Evolutionary conservation across 129 eudicot genomes (phyloP).

Genomic region (Chrysanthemum lavandulifolium): DNA sequence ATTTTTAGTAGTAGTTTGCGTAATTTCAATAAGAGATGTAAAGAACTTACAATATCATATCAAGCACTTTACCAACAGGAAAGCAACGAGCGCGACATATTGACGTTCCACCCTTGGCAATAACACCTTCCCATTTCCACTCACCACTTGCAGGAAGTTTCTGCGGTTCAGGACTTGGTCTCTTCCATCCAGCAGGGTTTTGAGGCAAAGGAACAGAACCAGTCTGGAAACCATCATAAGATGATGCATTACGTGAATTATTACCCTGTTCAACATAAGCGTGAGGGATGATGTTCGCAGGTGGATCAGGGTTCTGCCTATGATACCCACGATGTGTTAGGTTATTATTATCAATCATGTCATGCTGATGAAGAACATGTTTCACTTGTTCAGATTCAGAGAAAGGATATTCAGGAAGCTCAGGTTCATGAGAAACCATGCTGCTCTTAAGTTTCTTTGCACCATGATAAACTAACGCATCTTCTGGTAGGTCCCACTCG

Average conservation of each 20-base stretch:
- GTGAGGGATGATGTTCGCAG: constrained; percentile 39
- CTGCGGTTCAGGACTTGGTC: constrained; percentile 50
- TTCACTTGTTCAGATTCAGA: constrained; percentile 56
- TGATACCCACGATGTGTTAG: constrained; percentile 40
- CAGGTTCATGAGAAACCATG: constrained; percentile 47
- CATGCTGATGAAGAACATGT: constrained; percentile 38
- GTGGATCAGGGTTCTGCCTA: constrained; percentile 50
- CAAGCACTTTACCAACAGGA: constrained; percentile 88
- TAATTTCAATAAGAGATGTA: constrained; percentile 7
- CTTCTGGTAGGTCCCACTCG: constrained; percentile 88
- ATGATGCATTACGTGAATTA: constrained; percentile 39
- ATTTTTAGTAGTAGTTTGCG: neutral
- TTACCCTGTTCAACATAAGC: constrained; percentile 26
- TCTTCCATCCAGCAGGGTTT: constrained; percentile 48
- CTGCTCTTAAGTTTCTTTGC: constrained; percentile 67
- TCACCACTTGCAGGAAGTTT: constrained; percentile 44
- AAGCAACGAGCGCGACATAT: constrained; percentile 97
- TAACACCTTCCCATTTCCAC: constrained; percentile 96
- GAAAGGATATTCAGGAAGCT: constrained; percentile 88
- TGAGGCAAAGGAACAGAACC: constrained; percentile 42
- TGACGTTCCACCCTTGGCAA: constrained; percentile 87
- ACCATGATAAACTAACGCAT: constrained; percentile 48
- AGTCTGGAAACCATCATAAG: constrained; percentile 45
- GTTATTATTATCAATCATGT: constrained; percentile 32
- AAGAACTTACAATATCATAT: constrained; percentile 72